Percentiles rank a stretch among this genome's conserved stretches.
These are phyloP conservation scores for Berkeleyomyces rouxiae DNA, from an alignment of 2,329 filamentous ascomycete species.

Conservation along the genomic window DNA sequence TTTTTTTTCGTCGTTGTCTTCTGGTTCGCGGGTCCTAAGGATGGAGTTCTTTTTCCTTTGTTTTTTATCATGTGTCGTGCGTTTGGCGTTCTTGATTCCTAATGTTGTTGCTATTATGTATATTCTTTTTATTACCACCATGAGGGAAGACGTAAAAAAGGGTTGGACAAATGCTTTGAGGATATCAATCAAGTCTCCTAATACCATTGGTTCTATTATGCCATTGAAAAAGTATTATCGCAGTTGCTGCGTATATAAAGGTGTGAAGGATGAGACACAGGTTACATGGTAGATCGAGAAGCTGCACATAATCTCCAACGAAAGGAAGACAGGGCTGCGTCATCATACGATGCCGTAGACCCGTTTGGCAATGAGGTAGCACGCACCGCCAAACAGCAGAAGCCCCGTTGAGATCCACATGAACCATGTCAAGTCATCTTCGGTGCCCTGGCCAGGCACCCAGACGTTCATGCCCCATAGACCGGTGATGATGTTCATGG, in stretches of 20 bases:
- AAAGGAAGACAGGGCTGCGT: neutral
- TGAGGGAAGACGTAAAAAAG: neutral
- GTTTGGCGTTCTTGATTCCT: neutral
- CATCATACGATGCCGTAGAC: constrained; percentile 60
- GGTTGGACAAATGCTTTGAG: neutral
- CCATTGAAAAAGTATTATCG: neutral
- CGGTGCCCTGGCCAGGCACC: constrained; percentile 78
- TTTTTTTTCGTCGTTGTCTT: neutral
- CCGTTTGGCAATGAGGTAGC: constrained; percentile 68
- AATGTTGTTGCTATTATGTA: neutral
- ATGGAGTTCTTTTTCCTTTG: neutral
- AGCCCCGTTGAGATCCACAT: constrained; percentile 58
- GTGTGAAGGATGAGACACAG: no score
- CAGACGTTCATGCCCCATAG: constrained; percentile 98
- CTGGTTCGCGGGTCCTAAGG: neutral
- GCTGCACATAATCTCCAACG: neutral
- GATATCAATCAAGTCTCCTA: neutral
- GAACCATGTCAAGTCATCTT: constrained; percentile 61
- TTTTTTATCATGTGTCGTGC: neutral
- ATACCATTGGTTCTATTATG: neutral
- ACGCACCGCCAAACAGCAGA: constrained; percentile 59
- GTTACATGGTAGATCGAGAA: neutral
- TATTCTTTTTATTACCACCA: neutral
- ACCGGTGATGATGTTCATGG: constrained; percentile 98
- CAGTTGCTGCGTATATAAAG: neutral